phyloP scores from a whole-genome alignment of 768 basidiomycete species.

The Pulveroboletus ravenelii region DNA sequence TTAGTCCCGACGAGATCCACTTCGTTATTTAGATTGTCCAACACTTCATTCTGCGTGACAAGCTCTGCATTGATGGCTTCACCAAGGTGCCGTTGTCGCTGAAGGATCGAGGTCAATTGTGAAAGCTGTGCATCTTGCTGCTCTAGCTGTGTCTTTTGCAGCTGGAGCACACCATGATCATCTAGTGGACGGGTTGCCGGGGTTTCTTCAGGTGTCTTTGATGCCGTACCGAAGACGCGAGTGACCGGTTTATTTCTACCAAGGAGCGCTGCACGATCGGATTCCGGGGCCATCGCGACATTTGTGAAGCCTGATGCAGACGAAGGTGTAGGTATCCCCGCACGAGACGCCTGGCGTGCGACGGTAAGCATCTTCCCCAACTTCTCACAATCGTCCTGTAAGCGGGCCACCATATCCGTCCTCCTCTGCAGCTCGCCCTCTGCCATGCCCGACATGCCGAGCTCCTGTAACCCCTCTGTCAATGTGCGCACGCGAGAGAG shows the following conservation, averaged over 20 bases:
- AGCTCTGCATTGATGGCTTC: slow-evolving; percentile 84
- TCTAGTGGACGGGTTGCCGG: slow-evolving; percentile 85
- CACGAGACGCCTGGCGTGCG: slow-evolving; percentile 50
- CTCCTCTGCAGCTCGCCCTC: slow-evolving; percentile 90
- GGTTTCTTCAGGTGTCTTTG: slow-evolving; percentile 66
- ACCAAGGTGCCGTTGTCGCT: slow-evolving; percentile 81
- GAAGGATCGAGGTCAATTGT: slow-evolving; percentile 74
- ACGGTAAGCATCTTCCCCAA: slow-evolving; percentile 81
- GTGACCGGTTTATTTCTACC: slow-evolving; percentile 49
- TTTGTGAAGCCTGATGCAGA: slow-evolving; percentile 28
- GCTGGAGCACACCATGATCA: slow-evolving; percentile 68
- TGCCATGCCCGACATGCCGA: slow-evolving; percentile 69
- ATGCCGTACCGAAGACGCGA: slow-evolving; percentile 73
- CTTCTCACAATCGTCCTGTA: slow-evolving; percentile 90
- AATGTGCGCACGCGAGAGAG: slow-evolving; percentile 71
- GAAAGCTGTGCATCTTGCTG: slow-evolving; percentile 82
- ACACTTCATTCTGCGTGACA: slow-evolving; percentile 74
- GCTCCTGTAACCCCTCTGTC: slow-evolving; percentile 59
- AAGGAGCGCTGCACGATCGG: slow-evolving; percentile 64
- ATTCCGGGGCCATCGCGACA: slow-evolving; percentile 38
- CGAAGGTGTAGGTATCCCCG: slow-evolving; percentile 24
- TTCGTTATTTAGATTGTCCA: slow-evolving; percentile 73
- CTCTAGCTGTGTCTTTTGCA: slow-evolving; percentile 78
- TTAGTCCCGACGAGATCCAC: slow-evolving; percentile 78
- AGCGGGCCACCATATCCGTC: slow-evolving; percentile 80